Base-by-base conservation (phyloP, 805 yeast genomes). In the Saturnispora serradocipensis region DNA sequence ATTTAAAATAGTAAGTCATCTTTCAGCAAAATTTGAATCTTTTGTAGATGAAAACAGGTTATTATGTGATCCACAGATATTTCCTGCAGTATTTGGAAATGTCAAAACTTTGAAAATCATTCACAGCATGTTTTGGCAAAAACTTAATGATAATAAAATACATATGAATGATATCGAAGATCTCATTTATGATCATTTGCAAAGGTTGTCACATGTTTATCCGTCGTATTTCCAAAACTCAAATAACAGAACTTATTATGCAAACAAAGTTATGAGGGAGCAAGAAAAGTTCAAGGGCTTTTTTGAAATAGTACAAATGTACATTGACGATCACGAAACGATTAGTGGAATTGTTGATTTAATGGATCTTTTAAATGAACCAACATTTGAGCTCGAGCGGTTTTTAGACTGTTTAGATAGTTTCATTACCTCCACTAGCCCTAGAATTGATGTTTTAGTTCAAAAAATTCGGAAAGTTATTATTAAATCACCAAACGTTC, bases 141-240 rank as follows among this genome's bases (percentile, higher is more conserved):
- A 45, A 15, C 22, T 59, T 3, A 22, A 45, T 10, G 50, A 44
- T 27, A 45, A 36, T 25, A 49, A 27, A 28, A 24, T 30, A 8
- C 46, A 44, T 7, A 52, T 50, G 6, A 57, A 49, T 13, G 48
- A 56, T 42, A 39, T 45, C 13, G 58, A 54, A 45, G 53, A 54
- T 7, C 30, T 54, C 8, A 22, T 62, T 4, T 46, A 52, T 16
- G 62, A 59, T 32, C 53, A 60, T 48, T 51, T 62, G 24, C 57
- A 56, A 28, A 39, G 67, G 42, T 50, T 61, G 1, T 40, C 53
- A 3, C 62, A 62, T 48, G 59, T 60, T 5, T 64, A 62, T 51
- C 65, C 67, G 13, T 59, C 66, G 4, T 62, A 57, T 50, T 28
- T 61, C 4, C 46, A 50, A 1, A 42, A 56, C 3, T 49, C 47